A percentile compares a stretch with the other conserved stretches of the same genome.
These are phyloP conservation scores for Haplosporangium sp. DNA, from an alignment of 371 early-diverging fungal species.

Conservation along the genomic window DNA sequence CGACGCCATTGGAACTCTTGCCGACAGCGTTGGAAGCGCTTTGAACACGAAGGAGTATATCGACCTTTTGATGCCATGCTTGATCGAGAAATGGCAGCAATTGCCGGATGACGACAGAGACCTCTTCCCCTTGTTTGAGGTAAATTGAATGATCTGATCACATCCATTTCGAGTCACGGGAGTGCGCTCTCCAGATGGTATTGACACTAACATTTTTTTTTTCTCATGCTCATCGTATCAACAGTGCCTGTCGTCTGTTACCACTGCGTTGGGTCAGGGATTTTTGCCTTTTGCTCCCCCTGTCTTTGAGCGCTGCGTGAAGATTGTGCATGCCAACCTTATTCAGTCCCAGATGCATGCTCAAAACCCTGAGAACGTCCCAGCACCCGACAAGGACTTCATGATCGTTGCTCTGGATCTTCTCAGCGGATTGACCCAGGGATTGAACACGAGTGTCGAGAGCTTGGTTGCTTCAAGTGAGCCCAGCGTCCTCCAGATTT, in stretches of 20 bases:
- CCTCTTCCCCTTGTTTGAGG: slow-evolving; percentile 93
- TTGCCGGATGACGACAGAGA: slow-evolving; percentile 84
- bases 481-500: slow-evolving; percentile 78
- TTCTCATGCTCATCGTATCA: slow-evolving; percentile 1
- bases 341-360: slow-evolving; percentile 70
- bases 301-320: slow-evolving; percentile 88
- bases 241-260: slow-evolving; percentile 89
- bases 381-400: slow-evolving; percentile 89
- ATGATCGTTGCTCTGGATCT: slow-evolving; percentile 95
- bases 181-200: too few relatives aligned
- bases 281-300: slow-evolving; percentile 87
- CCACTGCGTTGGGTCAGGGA: slow-evolving; percentile 84
- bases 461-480: slow-evolving; percentile 78
- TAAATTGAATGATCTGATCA: slow-evolving; percentile 33
- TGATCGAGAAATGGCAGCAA: slow-evolving; percentile 84
- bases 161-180: too few relatives aligned
- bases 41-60: slow-evolving; percentile 83
- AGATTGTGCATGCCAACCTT: slow-evolving; percentile 81
- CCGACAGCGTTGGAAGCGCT: slow-evolving; percentile 86
- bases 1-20: slow-evolving; percentile 94
- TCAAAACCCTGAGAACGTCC: slow-evolving; percentile 71
- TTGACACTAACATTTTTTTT: neutral
- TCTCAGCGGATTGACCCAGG: slow-evolving; percentile 92
- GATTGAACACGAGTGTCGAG: slow-evolving; percentile 80
- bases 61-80: slow-evolving; percentile 83